A percentile compares a stretch with the other conserved stretches of the same genome.
Evolutionary conservation across 257 asterid species (phyloP).

Genomic region (Ocimum tenuiflorum): DNA sequence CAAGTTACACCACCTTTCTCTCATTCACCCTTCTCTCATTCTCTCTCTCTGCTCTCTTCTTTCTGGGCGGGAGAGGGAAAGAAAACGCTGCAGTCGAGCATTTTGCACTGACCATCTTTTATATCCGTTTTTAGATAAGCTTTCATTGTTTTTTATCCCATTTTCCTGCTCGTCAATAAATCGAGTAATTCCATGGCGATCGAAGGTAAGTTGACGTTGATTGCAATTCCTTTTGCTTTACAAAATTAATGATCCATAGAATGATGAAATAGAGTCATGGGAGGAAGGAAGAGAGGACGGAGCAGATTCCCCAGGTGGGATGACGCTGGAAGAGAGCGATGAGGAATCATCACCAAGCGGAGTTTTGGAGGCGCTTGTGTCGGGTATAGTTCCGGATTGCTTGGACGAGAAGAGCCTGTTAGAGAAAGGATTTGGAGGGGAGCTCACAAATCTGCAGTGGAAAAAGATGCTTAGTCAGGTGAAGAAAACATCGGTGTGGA

Average conservation of each 20-base stretch:
- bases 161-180: neutral
- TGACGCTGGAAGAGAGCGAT: slow-evolving; percentile 17
- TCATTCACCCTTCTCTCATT: neutral
- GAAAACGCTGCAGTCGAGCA: neutral
- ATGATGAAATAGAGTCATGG: neutral
- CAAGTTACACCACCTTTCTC: neutral
- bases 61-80: slow-evolving; percentile 33
- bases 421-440: slow-evolving; percentile 20
- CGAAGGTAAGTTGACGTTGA: slow-evolving; percentile 25
- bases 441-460: slow-evolving; percentile 41
- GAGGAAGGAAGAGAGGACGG: neutral
- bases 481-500: slow-evolving; percentile 47
- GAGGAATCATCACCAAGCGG: slow-evolving; percentile 66
- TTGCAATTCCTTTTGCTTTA: neutral
- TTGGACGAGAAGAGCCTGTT: slow-evolving; percentile 31
- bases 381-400: slow-evolving; percentile 45
- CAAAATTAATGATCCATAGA: neutral
- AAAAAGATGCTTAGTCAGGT: slow-evolving; percentile 52
- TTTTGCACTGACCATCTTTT: neutral
- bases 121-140: neutral
- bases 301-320: neutral
- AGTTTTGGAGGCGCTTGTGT: slow-evolving; percentile 46
- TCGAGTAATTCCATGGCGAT: neutral
- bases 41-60: slow-evolving; percentile 27
- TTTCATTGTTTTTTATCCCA: neutral